phyloP scores from a whole-genome alignment of 768 basidiomycete species.

The Galerina sulciceps region DNA sequence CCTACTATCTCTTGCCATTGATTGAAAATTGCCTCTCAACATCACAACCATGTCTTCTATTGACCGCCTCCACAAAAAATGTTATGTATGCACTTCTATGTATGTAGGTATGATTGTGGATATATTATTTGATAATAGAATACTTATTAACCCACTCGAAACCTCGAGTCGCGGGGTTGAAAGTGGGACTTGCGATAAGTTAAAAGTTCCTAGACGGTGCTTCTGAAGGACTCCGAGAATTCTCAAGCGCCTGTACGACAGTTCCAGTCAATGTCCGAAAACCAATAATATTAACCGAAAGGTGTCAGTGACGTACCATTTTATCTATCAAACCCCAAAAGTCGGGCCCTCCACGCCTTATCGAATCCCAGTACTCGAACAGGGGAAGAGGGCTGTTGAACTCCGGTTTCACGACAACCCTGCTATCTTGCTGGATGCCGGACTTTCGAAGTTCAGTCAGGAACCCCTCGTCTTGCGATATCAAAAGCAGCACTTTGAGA shows the following conservation, averaged over 20 bases:
- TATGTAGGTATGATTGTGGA: too few relatives aligned
- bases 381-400: conserved; percentile 26
- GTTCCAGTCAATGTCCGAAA: not conserved
- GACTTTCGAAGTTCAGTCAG: conserved; percentile 15
- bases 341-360: conserved; percentile 27
- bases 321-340: conserved; percentile 33
- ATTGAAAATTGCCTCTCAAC: too few relatives aligned
- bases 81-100: too few relatives aligned
- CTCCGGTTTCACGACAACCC: conserved; percentile 28
- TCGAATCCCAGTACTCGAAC: conserved; percentile 28
- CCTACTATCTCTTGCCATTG: too few relatives aligned
- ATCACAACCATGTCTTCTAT: too few relatives aligned
- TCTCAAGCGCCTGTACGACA: not conserved
- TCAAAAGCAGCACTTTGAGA: conserved; percentile 28
- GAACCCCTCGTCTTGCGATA: conserved; percentile 26
- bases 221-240: not conserved
- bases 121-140: too few relatives aligned
- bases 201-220: too few relatives aligned
- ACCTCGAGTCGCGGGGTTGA: too few relatives aligned
- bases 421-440: conserved; percentile 22
- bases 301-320: conserved; percentile 1
- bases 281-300: not conserved
- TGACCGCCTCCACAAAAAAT: too few relatives aligned
- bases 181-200: too few relatives aligned
- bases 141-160: too few relatives aligned